These are phyloP conservation scores for Gossypium herbaceum DNA, from an alignment of 345 rosid genomes.

Conservation along the genomic window DNA sequence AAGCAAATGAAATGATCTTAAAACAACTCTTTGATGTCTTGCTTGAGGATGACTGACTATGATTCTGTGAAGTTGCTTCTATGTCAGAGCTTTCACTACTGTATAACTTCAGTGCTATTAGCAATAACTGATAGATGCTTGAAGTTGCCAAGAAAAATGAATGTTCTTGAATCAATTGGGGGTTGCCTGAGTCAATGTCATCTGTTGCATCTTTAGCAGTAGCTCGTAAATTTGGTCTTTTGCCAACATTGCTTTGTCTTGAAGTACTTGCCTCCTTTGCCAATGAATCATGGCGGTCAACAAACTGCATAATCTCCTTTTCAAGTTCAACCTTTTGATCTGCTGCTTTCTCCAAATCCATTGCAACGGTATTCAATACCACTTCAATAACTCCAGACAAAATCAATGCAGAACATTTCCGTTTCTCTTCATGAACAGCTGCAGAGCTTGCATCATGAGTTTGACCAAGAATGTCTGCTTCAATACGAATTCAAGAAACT, in stretches of 20 bases:
- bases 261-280: constrained; percentile 36
- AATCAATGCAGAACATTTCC: constrained; percentile 46
- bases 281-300: constrained; percentile 45
- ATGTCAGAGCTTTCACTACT: constrained; percentile 26
- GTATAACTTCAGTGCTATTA: constrained; percentile 29
- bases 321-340: constrained; percentile 44
- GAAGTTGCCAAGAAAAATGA: constrained; percentile 63
- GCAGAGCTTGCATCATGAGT: constrained; percentile 42
- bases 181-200: constrained; percentile 31
- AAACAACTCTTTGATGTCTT: constrained; percentile 37
- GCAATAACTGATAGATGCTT: constrained; percentile 58
- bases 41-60: constrained; percentile 42
- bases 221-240: constrained; percentile 39
- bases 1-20: constrained; percentile 40
- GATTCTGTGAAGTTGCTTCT: constrained; percentile 41
- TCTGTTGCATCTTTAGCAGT: constrained; percentile 28
- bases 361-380: constrained; percentile 47
- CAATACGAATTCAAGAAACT: constrained; percentile 30
- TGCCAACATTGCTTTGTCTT: constrained; percentile 41
- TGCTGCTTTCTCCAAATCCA: constrained; percentile 55
- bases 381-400: constrained; percentile 60
- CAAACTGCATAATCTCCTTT: constrained; percentile 53
- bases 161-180: constrained; percentile 33
- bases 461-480: constrained; percentile 59
- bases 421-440: constrained; percentile 50